Evolutionary conservation across 2,329 filamentous ascomycete species (phyloP), one percentile per base, ranked within the genome.

Genomic region (Ophiostoma himal-ulmi): DNA sequence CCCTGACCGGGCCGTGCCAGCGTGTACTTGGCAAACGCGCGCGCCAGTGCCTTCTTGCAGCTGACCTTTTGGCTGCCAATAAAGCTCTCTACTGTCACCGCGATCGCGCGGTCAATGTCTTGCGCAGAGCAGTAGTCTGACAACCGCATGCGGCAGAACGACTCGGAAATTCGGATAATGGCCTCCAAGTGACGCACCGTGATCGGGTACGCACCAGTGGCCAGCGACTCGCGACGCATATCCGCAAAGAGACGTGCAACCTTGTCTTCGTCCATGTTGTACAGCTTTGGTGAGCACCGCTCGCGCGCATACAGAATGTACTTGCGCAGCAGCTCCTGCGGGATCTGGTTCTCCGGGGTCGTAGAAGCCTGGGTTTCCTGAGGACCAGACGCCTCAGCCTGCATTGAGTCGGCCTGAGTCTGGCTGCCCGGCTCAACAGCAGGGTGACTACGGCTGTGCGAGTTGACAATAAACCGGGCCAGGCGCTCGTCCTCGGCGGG

Each of bases 181-280:
- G 94, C 94, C 85, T 99, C 95, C 44, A 99, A 84, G 82, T 99
- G 95, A 83, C 95, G 94, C 74, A 97, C 95, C 36, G 95, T 99
- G 73, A 99, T 99, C 5, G 95, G 95, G 79, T 98, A 99, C 30
- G 94, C 95, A 30, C 95, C 95, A 34, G 95, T 99, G 0, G 94
- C 94, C 73, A 97, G 82, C 34, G 90, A 94, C 80, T 99, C 95
- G 75, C 93, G 86, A 75, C 95, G 86, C 94, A 99, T 98, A 78
- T 99, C 95, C 37, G 94, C 92, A 78, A 98, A 99, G 10, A 99
- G 84, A 68, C 94, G 87, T 1, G 95, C 92, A 41, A 99, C 88
- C 83, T 99, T 99, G 81, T 98, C 95, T 79, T 97, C 92, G 75
- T 99, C 95, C 80, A 99, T 96, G 78, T 98, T 92, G 79, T 97